Evolutionary conservation across 2,329 filamentous ascomycete species (phyloP), one percentile per base, ranked within the genome.

Genomic region (Penicillium sp.): DNA sequence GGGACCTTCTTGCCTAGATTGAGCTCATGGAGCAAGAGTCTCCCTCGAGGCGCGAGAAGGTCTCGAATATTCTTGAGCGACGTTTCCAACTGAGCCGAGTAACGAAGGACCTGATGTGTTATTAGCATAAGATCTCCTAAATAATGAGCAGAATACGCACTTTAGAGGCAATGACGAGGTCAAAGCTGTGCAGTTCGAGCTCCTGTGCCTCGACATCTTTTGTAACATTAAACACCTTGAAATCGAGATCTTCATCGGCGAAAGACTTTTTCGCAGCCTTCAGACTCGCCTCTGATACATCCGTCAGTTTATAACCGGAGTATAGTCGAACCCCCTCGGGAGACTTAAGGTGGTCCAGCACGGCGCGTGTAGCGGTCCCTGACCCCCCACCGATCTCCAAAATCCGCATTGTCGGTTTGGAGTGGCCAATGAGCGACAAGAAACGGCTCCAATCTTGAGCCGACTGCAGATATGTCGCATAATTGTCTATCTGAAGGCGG

Each of bases 91-190:
- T 15, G 1, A 3, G 35, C 13, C 11, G 35, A 9, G 6, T 41
- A 2, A 13, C 11, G 11, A 41, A 41, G 35, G 17, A 41, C 15
- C 35, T 41, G 15, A 13, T 6, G 5, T 5, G 11, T 9, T 9
- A 15, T 41, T 5, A 41, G 15, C 15, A 5, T 15, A 41, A 26
- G 26, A 41, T 15, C 35, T 41, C 13, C 35, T 15, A 17, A 11
- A 15, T 2, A 5, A 6, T 38, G 11, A 41, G 15, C 6, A 15
- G 15, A 41, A 15, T 15, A 41, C 49, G 9, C 5, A 72, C 75
- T 56, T 77, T 75, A 7, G 72, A 67, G 1, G 76, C 75, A 19
- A 78, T 65, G 7, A 78, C 67, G 1, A 78, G 64, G 38, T 78
- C 76, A 58, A 72, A 78, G 5, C 60, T 64, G 3, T 49, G 64